A percentile compares a stretch with the other conserved stretches of the same genome.
phyloP scores from a whole-genome alignment of 2,329 filamentous ascomycete species.

The Aspergillus calidoustus region DNA sequence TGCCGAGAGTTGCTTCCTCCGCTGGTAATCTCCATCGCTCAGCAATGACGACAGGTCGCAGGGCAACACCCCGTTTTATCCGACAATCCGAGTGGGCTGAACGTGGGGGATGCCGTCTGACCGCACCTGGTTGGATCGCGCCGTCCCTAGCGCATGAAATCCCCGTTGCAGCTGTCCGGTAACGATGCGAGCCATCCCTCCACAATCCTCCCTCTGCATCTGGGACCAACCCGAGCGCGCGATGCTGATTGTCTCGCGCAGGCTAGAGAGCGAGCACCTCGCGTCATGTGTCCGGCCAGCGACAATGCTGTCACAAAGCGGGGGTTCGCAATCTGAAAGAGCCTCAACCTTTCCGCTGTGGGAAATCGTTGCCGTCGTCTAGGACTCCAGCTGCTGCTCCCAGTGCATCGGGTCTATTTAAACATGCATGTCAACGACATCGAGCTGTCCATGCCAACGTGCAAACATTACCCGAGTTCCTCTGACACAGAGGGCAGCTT shows the following conservation, averaged over 20 bases:
- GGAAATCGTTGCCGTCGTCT: not conserved
- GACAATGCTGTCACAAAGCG: slow-evolving; percentile 11
- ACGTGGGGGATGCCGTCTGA: not conserved
- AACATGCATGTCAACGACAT: not conserved
- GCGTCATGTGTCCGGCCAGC: slow-evolving; percentile 15
- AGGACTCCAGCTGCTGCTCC: not conserved
- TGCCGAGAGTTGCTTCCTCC: not conserved
- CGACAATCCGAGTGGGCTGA: slow-evolving; percentile 5
- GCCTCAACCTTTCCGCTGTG: slow-evolving; percentile 6
- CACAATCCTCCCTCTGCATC: slow-evolving; percentile 2
- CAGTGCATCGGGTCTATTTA: not conserved
- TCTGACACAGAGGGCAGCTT: not conserved
- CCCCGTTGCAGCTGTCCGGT: slow-evolving; percentile 9
- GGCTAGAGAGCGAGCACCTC: not conserved
- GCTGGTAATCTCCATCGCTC: not conserved
- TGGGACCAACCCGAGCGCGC: slow-evolving; percentile 3
- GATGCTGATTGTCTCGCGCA: not conserved
- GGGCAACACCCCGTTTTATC: slow-evolving; percentile 1
- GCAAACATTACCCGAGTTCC: not conserved
- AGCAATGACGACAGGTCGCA: slow-evolving; percentile 11
- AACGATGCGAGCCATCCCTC: slow-evolving; percentile 5
- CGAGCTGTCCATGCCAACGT: not conserved
- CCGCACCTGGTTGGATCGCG: slow-evolving; percentile 16
- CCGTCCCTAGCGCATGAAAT: slow-evolving; percentile 14
- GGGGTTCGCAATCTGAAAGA: slow-evolving; percentile 12